A percentile compares a stretch with the other conserved stretches of the same genome.
These are phyloP conservation scores for Grifola frondosa DNA, from an alignment of 1,284 basidiomycete genomes.

Conservation along the genomic window DNA sequence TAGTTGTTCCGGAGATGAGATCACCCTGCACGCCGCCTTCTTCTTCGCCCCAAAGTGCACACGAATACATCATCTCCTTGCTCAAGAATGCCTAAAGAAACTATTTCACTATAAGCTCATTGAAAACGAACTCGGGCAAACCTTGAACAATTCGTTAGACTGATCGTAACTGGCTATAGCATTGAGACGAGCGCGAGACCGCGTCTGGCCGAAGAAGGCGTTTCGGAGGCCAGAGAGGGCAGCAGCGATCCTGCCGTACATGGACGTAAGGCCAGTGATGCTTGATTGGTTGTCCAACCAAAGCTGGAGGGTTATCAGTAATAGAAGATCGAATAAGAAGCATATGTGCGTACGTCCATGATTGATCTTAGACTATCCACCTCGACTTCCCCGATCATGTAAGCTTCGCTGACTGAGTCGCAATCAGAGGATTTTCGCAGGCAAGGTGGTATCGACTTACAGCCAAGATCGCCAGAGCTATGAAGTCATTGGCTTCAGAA, in stretches of 20 bases:
- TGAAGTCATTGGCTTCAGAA: not conserved
- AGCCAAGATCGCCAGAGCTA: conserved; percentile 72
- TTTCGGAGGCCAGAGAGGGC: conserved; percentile 74
- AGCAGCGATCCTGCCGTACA: conserved; percentile 65
- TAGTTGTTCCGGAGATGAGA: conserved; percentile 27
- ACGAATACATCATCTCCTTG: conserved; percentile 92
- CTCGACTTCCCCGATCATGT: conserved; percentile 81
- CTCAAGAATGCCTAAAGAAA: conserved; percentile 71
- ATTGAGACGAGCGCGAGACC: conserved; percentile 76
- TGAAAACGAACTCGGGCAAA: conserved; percentile 25
- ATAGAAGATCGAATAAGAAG: conserved; percentile 15
- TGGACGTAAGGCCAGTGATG: conserved; percentile 65
- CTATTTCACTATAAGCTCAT: too few species aligned
- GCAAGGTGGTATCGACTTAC: conserved; percentile 41
- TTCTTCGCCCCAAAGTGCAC: conserved; percentile 73
- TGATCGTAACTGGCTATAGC: conserved; percentile 90
- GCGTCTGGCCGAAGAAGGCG: conserved; percentile 79
- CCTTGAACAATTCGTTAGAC: conserved; percentile 79
- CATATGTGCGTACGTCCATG: conserved; percentile 67
- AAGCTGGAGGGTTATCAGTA: conserved; percentile 46
- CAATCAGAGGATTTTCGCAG: conserved; percentile 3
- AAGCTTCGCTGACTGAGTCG: conserved; percentile 78
- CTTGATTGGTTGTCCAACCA: conserved; percentile 82
- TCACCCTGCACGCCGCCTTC: conserved; percentile 76
- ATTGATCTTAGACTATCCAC: conserved; percentile 69